These are phyloP conservation scores for Penicillium brasilianum DNA, from an alignment of 2,329 filamentous ascomycete genomes.

Conservation along the genomic window DNA sequence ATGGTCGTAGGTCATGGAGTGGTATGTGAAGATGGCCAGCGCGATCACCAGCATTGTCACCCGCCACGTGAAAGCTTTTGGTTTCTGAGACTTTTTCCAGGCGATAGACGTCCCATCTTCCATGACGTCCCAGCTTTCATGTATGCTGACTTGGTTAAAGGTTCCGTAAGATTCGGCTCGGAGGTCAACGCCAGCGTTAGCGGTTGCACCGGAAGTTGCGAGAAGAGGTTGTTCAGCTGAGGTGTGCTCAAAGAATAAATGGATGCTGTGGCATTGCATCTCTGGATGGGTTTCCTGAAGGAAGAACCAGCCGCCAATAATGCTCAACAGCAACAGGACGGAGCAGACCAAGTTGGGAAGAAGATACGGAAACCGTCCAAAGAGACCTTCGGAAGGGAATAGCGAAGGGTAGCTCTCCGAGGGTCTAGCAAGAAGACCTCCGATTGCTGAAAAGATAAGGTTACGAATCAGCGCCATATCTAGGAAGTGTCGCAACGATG, in stretches of 20 bases:
- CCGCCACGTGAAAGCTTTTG: conserved; percentile 63
- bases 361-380: conserved; percentile 81
- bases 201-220: conserved; percentile 73
- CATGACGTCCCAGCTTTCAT: conserved; percentile 58
- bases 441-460: conserved; percentile 62
- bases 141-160: conserved; percentile 63
- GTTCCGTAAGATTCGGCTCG: conserved; percentile 81
- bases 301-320: conserved; percentile 77
- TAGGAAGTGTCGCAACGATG: not conserved
- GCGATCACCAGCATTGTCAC: conserved; percentile 80
- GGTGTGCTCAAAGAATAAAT: conserved; percentile 47
- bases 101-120: conserved; percentile 51
- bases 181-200: conserved; percentile 73
- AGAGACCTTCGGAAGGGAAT: conserved; percentile 72
- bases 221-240: conserved; percentile 74
- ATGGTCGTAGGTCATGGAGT: conserved; percentile 94
- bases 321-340: conserved; percentile 74
- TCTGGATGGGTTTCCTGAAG: conserved; percentile 90
- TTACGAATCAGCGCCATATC: conserved; percentile 20
- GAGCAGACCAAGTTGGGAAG: conserved; percentile 89
- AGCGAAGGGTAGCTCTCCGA: conserved; percentile 71
- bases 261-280: conserved; percentile 63
- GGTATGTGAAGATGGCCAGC: conserved; percentile 88
- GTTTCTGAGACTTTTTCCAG: conserved; percentile 45
- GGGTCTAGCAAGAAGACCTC: conserved; percentile 83